Evolutionary conservation across 1,139 yeast species (phyloP), one percentile per base, ranked within the genome.

Genomic region (Saccharomycopsis hybrid): DNA sequence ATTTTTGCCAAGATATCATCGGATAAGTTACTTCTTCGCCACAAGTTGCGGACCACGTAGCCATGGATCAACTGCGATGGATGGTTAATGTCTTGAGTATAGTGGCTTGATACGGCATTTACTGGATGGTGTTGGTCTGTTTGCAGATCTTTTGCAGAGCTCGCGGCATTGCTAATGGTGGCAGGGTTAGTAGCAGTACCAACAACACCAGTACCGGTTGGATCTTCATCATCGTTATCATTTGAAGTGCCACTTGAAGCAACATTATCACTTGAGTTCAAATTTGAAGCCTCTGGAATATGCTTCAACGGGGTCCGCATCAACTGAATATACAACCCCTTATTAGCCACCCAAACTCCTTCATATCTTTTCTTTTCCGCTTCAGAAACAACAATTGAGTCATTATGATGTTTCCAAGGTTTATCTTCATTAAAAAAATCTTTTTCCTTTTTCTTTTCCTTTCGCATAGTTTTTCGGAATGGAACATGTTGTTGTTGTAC

Each of bases 391-490:
- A 69, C 72, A 44, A 71, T 72, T 8, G 81, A 72, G 55, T 80
- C 85, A 41, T 71, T 72, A 62, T 88, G 96, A 60, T 87, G 82
- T 60, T 90, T 92, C 97, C 98, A 92, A 0, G 97, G 97, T 64
- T 90, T 89, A 56, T 86, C 88, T 59, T 86, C 96, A 62, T 92
- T 85, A 64, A 92, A 90, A 27, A 67, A 63, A 42, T 71, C 66
- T 58, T 72, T 74, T 55, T 68, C 70, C 29, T 68, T 72, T 51
- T 66, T 68, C 57, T 72, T 74, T 45, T 74, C 73, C 56, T 79
- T 79, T 48, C 95, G 71, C 82, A 87, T 77, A 2, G 95, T 85
- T 1, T 85, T 77, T 56, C 73, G 75, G 55, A 81, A 70, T 47
- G 74, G 76, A 3, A 78, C 74, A 47, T 69, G 59, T 31, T 55